These are phyloP conservation scores for Candida tropicalis DNA, from an alignment of 1,139 yeast species.

Conservation along the genomic window DNA sequence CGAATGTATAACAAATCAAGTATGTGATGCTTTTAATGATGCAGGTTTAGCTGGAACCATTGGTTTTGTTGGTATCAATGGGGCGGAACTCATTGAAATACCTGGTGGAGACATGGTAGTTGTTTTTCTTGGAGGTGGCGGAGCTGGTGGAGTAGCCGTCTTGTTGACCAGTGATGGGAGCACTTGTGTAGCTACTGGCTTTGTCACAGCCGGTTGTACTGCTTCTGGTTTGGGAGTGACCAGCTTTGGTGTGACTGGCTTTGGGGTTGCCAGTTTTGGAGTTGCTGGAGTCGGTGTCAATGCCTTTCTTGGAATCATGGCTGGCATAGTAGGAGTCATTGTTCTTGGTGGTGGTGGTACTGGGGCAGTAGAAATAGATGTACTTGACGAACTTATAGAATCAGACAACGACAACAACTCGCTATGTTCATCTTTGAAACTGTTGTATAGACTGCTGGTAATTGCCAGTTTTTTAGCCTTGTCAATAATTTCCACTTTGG, in stretches of 20 bases:
- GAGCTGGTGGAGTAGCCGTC: neutral
- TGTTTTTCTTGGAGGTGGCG: neutral
- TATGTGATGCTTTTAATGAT: constrained; percentile 19
- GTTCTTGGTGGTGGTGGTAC: neutral
- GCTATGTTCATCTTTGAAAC: neutral
- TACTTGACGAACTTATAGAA: neutral
- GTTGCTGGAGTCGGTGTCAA: constrained; percentile 22
- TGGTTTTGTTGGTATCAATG: constrained; percentile 42
- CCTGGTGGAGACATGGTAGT: constrained; percentile 29
- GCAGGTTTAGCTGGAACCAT: constrained; percentile 42
- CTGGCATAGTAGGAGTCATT: constrained; percentile 1
- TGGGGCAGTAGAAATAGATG: neutral
- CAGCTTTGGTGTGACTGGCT: constrained; percentile 9
- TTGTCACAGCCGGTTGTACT: too few species aligned
- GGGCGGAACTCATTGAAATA: constrained; percentile 33
- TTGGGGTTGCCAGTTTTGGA: constrained; percentile 25
- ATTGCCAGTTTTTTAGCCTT: constrained; percentile 27
- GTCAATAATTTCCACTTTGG: constrained; percentile 68
- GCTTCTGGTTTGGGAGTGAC: neutral
- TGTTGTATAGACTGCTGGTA: neutral
- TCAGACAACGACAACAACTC: constrained; percentile 1
- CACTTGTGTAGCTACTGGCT: too few species aligned
- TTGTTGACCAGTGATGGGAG: too few species aligned
- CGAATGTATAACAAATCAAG: neutral
- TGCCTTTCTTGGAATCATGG: constrained; percentile 1